Conservation (phyloP, 805 yeast species). For the Metschnikowia similis region DNA sequence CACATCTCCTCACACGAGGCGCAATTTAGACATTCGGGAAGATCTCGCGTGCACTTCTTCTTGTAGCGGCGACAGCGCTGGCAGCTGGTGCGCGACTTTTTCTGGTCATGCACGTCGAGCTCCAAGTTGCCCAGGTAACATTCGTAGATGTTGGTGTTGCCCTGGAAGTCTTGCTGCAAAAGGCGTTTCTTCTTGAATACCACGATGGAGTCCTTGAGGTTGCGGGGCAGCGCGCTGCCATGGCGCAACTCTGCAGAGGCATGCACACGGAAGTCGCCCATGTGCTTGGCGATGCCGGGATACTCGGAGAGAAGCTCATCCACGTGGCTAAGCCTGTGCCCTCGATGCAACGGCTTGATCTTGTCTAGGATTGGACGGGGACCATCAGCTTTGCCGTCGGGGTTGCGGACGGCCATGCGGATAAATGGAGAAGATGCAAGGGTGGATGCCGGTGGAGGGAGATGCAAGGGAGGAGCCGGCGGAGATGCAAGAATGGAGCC, state of each 20-base stretch:
- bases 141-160: slow-evolving; percentile 20
- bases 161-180: slow-evolving; percentile 10
- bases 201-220: slow-evolving; percentile 17
- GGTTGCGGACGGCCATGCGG: slow-evolving; percentile 1
- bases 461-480: too few species aligned
- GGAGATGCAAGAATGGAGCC: too few species aligned
- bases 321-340: slow-evolving; percentile 1
- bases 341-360: not conserved
- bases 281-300: slow-evolving; percentile 19
- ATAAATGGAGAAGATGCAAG: not conserved
- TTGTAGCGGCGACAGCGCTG: slow-evolving; percentile 29
- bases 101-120: slow-evolving; percentile 17
- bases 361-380: not conserved
- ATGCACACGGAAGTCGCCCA: slow-evolving; percentile 20
- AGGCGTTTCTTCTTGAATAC: slow-evolving; percentile 29
- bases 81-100: slow-evolving; percentile 25
- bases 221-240: not conserved
- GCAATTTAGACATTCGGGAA: slow-evolving; percentile 32
- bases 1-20: slow-evolving; percentile 28
- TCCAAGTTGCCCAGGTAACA: slow-evolving; percentile 18
- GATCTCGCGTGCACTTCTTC: slow-evolving; percentile 27
- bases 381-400: not conserved
- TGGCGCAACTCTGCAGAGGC: slow-evolving; percentile 6
- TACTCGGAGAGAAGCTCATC: slow-evolving; percentile 8
- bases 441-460: too few species aligned